Conservation (phyloP, 2,329 filamentous ascomycete species). For the Trichoderma sp. region DNA sequence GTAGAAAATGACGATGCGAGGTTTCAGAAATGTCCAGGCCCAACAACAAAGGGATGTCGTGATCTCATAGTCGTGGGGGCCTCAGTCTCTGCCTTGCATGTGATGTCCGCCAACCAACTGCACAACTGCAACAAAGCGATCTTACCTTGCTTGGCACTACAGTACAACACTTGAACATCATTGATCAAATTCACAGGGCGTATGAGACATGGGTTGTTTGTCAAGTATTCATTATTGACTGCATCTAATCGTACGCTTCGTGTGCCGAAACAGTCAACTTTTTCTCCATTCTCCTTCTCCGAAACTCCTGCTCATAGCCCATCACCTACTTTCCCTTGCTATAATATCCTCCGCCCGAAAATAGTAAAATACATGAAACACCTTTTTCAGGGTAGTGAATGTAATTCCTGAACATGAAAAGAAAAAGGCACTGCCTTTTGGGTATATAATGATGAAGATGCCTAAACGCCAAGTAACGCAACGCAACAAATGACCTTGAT, state of each 20-base stretch:
- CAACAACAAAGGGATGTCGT: not conserved
- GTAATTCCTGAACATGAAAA: not conserved
- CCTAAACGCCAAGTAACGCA: constrained; percentile 10
- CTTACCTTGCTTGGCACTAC: not conserved
- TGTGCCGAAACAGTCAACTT: not conserved
- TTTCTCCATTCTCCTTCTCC: not conserved
- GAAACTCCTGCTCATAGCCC: not conserved
- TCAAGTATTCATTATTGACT: not conserved
- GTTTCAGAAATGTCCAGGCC: not conserved
- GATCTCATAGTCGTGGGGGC: not conserved
- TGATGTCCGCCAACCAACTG: not conserved
- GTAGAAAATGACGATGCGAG: not conserved
- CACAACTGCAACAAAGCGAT: not conserved
- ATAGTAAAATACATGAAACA: not conserved
- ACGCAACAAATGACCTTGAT: not conserved
- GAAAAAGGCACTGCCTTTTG: constrained; percentile 6
- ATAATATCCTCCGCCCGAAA: not conserved
- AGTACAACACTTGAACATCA: not conserved
- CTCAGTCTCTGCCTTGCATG: not conserved
- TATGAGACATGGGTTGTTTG: not conserved
- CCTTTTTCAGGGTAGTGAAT: not conserved
- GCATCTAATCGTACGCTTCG: not conserved
- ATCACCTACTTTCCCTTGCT: not conserved
- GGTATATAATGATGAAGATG: constrained; percentile 7
- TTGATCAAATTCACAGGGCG: not conserved